A percentile compares a stretch with the other conserved stretches of the same genome.
Conservation (phyloP, 1,284 basidiomycete genomes). For the Melanopsichium pennsylvanicum region DNA sequence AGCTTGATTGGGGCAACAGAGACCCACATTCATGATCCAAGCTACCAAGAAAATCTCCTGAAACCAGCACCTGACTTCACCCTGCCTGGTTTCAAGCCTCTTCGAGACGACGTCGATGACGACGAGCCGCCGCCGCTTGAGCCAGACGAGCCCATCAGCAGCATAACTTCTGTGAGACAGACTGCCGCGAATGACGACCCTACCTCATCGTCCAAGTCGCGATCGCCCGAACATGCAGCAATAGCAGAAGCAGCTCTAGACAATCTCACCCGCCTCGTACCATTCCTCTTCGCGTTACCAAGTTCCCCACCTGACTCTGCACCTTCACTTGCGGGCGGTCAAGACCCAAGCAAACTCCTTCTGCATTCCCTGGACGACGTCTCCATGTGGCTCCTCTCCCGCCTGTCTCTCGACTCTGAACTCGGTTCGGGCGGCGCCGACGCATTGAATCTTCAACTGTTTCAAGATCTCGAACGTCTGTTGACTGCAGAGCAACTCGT, state of each 20-base stretch:
- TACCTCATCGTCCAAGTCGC: no score
- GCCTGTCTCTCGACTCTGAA: constrained; percentile 15
- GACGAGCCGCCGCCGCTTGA: constrained; percentile 48
- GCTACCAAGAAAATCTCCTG: no score
- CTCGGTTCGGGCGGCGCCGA: constrained; percentile 15
- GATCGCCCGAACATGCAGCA: not conserved
- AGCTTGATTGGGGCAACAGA: constrained; percentile 23
- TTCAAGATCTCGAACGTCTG: constrained; percentile 16
- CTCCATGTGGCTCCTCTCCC: constrained; percentile 31
- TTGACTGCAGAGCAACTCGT: constrained; percentile 10
- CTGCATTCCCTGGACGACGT: constrained; percentile 23
- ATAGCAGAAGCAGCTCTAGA: constrained; percentile 2
- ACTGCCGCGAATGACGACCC: no score
- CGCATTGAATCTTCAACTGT: constrained; percentile 18
- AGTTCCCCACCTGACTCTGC: not conserved
- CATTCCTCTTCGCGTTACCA: constrained; percentile 21
- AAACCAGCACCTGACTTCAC: no score
- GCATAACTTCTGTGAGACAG: no score
- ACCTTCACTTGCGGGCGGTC: not conserved
- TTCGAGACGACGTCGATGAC: constrained; percentile 8
- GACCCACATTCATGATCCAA: no score
- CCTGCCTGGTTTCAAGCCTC: no score
- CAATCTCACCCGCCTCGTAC: constrained; percentile 8
- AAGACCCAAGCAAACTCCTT: constrained; percentile 3
- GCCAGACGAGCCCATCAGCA: constrained; percentile 14